phyloP scores from a whole-genome alignment of 2,329 filamentous ascomycete species.

The Sarocladium brachiariae region DNA sequence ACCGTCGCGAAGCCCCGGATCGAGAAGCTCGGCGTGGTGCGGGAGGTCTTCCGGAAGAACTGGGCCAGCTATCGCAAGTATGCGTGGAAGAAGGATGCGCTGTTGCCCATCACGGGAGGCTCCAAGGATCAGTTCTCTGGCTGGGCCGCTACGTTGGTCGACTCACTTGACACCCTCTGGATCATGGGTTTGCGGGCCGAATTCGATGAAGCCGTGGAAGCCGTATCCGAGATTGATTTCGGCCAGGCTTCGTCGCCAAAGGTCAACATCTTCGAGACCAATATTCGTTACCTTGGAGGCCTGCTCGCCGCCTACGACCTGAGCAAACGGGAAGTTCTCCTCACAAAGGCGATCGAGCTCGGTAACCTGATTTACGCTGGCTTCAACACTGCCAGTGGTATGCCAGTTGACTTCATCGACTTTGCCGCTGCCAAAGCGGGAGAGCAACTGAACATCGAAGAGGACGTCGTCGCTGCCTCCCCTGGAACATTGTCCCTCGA shows the following conservation, averaged over 20 bases:
- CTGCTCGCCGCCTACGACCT: conserved; percentile 53
- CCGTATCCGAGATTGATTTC: conserved; percentile 55
- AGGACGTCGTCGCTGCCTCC: conserved; percentile 63
- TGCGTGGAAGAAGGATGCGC: conserved; percentile 59
- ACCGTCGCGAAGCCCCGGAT: conserved; percentile 13
- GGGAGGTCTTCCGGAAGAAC: conserved; percentile 26
- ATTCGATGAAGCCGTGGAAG: conserved; percentile 56
- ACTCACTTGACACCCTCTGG: conserved; percentile 64
- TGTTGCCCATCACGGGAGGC: conserved; percentile 47
- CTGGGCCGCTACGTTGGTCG: conserved; percentile 63
- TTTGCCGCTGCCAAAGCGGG: conserved; percentile 43
- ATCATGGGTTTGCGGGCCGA: conserved; percentile 62
- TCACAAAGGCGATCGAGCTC: conserved; percentile 61
- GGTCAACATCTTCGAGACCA: conserved; percentile 74
- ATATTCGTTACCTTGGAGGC: conserved; percentile 79
- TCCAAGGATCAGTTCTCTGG: conserved; percentile 54
- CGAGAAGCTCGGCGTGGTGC: conserved; percentile 18
- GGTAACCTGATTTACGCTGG: conserved; percentile 69
- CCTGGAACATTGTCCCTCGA: conserved; percentile 71
- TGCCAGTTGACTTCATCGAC: conserved; percentile 64
- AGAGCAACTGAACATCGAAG: conserved; percentile 46
- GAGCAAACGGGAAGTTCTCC: conserved; percentile 48
- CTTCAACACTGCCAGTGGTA: conserved; percentile 68
- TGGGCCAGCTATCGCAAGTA: conserved; percentile 55
- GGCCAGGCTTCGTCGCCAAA: conserved; percentile 36